phyloP scores from a whole-genome alignment of 257 asterid species.

The Capsicum chinense region DNA sequence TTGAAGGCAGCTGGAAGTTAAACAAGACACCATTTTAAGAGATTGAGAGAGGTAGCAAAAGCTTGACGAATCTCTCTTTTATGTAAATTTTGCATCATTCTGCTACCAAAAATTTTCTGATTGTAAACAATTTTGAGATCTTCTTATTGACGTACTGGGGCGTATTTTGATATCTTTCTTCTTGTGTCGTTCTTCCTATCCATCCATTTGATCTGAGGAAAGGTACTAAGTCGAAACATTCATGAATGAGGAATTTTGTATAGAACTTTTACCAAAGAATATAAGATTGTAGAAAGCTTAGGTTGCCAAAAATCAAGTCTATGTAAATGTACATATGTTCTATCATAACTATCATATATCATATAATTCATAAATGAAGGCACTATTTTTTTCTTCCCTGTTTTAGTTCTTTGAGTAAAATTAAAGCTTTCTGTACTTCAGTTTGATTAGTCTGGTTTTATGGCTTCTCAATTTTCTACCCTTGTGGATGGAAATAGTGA shows the following conservation, averaged over 20 bases:
- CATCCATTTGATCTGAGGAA: slow-evolving; percentile 16
- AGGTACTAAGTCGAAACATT: slow-evolving; percentile 14
- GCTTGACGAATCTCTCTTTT: slow-evolving; percentile 22
- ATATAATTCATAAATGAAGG: neutral
- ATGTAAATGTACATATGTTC: slow-evolving; percentile 18
- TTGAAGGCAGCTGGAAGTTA: slow-evolving; percentile 80
- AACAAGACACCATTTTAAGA: slow-evolving; percentile 16
- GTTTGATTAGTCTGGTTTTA: neutral
- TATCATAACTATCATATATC: neutral
- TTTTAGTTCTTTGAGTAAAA: neutral
- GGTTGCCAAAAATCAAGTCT: slow-evolving; percentile 1
- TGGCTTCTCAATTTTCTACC: neutral
- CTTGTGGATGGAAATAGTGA: neutral
- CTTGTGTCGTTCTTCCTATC: slow-evolving; percentile 15
- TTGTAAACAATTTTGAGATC: slow-evolving; percentile 17
- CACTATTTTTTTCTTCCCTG: neutral
- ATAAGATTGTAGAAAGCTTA: slow-evolving; percentile 7
- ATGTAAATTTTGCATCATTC: slow-evolving; percentile 22
- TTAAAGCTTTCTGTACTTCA: neutral
- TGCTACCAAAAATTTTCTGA: slow-evolving; percentile 6
- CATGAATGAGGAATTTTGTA: slow-evolving; percentile 24
- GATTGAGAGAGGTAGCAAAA: slow-evolving; percentile 21
- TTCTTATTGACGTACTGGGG: neutral
- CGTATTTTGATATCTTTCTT: slow-evolving; percentile 1
- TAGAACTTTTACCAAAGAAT: slow-evolving; percentile 6